Evolutionary conservation across 768 basidiomycete genomes (phyloP).

Genomic region (Leccinum broughii): DNA sequence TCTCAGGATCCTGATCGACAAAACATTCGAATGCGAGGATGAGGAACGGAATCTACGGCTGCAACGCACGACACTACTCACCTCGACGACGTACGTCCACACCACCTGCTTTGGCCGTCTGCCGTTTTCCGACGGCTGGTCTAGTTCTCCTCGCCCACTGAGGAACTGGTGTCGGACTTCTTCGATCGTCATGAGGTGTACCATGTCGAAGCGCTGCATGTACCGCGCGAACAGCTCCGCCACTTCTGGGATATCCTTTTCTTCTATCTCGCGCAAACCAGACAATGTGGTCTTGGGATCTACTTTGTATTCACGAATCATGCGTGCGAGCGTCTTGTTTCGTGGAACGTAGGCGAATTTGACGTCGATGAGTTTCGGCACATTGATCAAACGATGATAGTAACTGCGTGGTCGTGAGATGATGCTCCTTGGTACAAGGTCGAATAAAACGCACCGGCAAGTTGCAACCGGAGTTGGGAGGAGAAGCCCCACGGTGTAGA

Average conservation of each 20-base stretch:
- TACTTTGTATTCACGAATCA: conserved; percentile 76
- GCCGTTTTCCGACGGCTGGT: conserved; percentile 34
- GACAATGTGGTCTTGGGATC: conserved; percentile 49
- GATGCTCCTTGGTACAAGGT: neutral
- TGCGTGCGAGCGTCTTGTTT: conserved; percentile 86
- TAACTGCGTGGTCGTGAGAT: conserved; percentile 53
- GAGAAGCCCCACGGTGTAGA: conserved; percentile 93
- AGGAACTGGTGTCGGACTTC: conserved; percentile 88
- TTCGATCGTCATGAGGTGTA: conserved; percentile 67
- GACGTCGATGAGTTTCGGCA: conserved; percentile 88
- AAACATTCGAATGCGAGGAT: neutral
- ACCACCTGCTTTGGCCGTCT: conserved; percentile 81
- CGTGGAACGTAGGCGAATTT: conserved; percentile 88
- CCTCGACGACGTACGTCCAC: conserved; percentile 97
- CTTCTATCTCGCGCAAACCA: conserved; percentile 88
- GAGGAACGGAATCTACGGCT: neutral
- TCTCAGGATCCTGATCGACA: conserved; percentile 66
- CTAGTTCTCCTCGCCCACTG: conserved; percentile 69
- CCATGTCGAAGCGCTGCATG: conserved; percentile 84
- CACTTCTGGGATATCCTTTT: conserved; percentile 71
- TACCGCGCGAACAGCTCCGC: conserved; percentile 71
- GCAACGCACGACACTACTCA: conserved; percentile 33
- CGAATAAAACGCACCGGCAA: conserved; percentile 57
- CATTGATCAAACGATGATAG: conserved; percentile 88
- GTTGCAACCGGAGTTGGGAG: conserved; percentile 91